Percentiles rank a stretch among this genome's conserved stretches.
phyloP scores from a whole-genome alignment of 225 moss, liverwort and hornwort genomes.

The Marchantia polymorpha region DNA sequence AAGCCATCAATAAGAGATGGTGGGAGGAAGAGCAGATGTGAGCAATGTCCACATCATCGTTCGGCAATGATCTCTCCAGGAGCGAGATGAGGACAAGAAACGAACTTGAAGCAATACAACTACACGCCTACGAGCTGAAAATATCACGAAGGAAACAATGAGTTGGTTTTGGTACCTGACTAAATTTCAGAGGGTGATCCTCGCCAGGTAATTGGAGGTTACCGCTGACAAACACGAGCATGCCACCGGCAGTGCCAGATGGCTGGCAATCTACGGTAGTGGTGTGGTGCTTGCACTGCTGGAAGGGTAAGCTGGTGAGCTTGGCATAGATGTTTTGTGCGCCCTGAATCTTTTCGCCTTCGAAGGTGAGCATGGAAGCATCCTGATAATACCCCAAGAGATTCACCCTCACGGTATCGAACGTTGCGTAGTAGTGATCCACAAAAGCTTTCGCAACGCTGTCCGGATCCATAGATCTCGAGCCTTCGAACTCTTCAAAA shows the following conservation, averaged over 20 bases:
- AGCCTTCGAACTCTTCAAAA: neutral
- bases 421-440: slow-evolving; percentile 88
- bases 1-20: neutral
- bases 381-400: slow-evolving; percentile 72
- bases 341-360: slow-evolving; percentile 81
- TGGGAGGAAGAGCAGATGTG: neutral
- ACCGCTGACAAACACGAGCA: slow-evolving; percentile 86
- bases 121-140: neutral
- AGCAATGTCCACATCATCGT: neutral
- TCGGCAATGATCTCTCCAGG: neutral
- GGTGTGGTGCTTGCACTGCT: slow-evolving; percentile 85
- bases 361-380: slow-evolving; percentile 88
- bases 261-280: slow-evolving; percentile 91
- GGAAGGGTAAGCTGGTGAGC: slow-evolving; percentile 64
- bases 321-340: slow-evolving; percentile 67
- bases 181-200: slow-evolving; percentile 79
- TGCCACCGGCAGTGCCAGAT: slow-evolving; percentile 67
- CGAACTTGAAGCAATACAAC: neutral
- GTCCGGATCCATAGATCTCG: slow-evolving; percentile 71
- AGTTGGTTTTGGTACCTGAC: slow-evolving; percentile 49
- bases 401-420: slow-evolving; percentile 68
- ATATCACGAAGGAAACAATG: neutral
- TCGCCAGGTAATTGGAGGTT: slow-evolving; percentile 79
- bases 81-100: neutral
- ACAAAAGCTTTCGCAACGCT: slow-evolving; percentile 76